phyloP scores from a whole-genome alignment of 2,329 filamentous ascomycete species.

The Geoglossum cookeanum region DNA sequence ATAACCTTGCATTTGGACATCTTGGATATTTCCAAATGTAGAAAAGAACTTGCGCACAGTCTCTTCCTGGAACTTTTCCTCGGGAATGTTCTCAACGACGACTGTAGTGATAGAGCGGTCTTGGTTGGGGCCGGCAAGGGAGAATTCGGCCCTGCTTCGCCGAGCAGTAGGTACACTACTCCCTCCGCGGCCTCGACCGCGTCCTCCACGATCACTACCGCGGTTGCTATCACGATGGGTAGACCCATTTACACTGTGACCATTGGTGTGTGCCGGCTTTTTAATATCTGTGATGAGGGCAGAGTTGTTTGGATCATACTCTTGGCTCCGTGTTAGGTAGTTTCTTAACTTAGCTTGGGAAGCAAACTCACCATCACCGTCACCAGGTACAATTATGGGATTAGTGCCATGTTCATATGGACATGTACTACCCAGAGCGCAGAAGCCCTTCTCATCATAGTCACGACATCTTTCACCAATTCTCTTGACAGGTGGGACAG shows the following conservation, averaged over 20 bases:
- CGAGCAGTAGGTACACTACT: slow-evolving; percentile 21
- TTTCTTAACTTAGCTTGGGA: slow-evolving; percentile 4
- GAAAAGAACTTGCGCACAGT: slow-evolving; percentile 49
- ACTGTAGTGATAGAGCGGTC: slow-evolving; percentile 48
- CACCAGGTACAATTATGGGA: slow-evolving; percentile 24
- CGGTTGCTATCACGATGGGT: slow-evolving; percentile 5
- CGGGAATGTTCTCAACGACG: slow-evolving; percentile 61
- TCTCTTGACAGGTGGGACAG: slow-evolving; percentile 12
- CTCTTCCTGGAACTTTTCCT: slow-evolving; percentile 47
- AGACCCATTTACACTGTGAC: slow-evolving; percentile 10
- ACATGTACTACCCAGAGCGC: slow-evolving; percentile 46
- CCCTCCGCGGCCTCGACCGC: slow-evolving; percentile 23
- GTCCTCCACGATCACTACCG: slow-evolving; percentile 13
- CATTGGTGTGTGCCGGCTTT: background rate
- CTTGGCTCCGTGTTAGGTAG: slow-evolving; percentile 15
- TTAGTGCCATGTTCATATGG: slow-evolving; percentile 48
- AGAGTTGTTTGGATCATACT: slow-evolving; percentile 41
- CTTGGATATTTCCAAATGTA: slow-evolving; percentile 46
- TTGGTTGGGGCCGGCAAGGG: slow-evolving; percentile 40
- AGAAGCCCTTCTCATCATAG: slow-evolving; percentile 56
- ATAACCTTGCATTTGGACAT: slow-evolving; percentile 45
- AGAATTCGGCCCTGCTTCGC: slow-evolving; percentile 37
- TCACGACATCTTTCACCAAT: slow-evolving; percentile 39
- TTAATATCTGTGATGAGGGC: slow-evolving; percentile 20
- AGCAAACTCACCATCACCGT: slow-evolving; percentile 19